Percentiles rank a stretch among this genome's conserved stretches.
Conservation (phyloP, 2,329 filamentous ascomycete genomes). For the Beauveria varroae region DNA sequence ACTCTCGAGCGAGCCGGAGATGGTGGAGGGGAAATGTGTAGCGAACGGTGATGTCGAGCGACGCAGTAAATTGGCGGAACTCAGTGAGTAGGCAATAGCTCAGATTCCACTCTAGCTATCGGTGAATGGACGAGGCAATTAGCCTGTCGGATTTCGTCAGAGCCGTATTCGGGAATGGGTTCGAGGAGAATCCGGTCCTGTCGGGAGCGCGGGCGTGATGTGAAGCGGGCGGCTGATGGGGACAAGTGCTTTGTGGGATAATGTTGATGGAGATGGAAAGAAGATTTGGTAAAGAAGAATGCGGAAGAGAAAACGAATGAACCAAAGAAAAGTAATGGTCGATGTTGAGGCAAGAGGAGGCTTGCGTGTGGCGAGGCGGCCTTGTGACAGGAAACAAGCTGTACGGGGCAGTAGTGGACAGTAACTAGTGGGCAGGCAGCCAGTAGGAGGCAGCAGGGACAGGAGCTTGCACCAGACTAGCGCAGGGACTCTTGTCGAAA, state of each 20-base stretch:
- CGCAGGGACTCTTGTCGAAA: not conserved
- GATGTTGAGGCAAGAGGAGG: conserved; percentile 9
- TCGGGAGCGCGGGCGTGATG: not conserved
- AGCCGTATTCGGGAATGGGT: not conserved
- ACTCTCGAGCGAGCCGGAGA: not conserved
- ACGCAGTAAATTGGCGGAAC: not conserved
- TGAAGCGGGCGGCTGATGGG: not conserved
- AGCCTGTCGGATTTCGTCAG: not conserved
- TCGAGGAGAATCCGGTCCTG: not conserved
- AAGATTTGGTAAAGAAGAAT: not conserved
- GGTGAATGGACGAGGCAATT: not conserved
- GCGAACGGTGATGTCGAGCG: not conserved
- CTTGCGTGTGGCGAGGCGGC: conserved; percentile 10
- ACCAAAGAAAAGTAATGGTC: conserved; percentile 2
- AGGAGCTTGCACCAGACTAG: not conserved
- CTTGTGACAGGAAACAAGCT: conserved; percentile 11
- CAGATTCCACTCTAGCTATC: not conserved
- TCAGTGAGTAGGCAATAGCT: not conserved
- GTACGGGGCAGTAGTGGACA: not conserved
- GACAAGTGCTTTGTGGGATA: not conserved
- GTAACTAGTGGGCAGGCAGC: not conserved
- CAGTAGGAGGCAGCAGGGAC: not conserved
- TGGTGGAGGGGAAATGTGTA: not conserved
- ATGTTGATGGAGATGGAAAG: not conserved
- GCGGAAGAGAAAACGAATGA: not conserved